Percentiles rank a stretch among this genome's conserved stretches.
These are phyloP conservation scores for Pseudotulostoma volvatum DNA, from an alignment of 495 filamentous ascomycete genomes.

Conservation along the genomic window DNA sequence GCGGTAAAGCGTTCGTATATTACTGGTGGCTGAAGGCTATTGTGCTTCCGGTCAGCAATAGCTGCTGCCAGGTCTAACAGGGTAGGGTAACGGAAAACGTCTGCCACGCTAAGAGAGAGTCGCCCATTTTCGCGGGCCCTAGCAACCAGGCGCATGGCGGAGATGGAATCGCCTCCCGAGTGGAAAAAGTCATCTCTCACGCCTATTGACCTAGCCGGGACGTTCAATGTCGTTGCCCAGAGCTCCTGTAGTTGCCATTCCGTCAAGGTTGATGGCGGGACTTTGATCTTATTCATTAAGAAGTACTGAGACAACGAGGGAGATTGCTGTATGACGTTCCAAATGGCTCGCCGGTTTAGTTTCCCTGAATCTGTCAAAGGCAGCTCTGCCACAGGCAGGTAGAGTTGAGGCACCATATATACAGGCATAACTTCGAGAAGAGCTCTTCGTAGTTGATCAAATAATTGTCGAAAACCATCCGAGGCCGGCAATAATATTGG, in stretches of 20 bases:
- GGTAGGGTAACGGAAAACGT: conserved; percentile 14
- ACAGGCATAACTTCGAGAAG: conserved; percentile 18
- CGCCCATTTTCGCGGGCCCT: conserved; percentile 12
- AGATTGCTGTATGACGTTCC: background rate
- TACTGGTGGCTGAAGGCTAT: too few relatives aligned
- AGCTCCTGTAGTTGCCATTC: conserved; percentile 13
- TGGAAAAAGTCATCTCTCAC: conserved; percentile 34
- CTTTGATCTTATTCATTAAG: background rate
- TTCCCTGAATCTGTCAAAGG: conserved; percentile 28
- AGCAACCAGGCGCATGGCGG: conserved; percentile 36
- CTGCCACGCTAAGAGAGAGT: conserved; percentile 6
- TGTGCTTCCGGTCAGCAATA: too few relatives aligned
- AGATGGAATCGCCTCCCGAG: conserved; percentile 36
- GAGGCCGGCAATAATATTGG: too few relatives aligned
- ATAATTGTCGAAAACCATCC: too few relatives aligned
- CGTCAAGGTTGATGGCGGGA: conserved; percentile 6
- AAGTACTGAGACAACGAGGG: background rate
- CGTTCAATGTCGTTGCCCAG: conserved; percentile 9
- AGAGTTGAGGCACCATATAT: conserved; percentile 30
- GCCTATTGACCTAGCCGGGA: conserved; percentile 13
- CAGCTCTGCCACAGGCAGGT: conserved; percentile 23
- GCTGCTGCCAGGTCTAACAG: too few relatives aligned
- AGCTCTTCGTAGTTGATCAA: too few relatives aligned
- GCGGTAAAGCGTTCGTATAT: background rate
- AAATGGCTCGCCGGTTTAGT: conserved; percentile 25